Base-by-base conservation (phyloP, 495 filamentous ascomycete genomes). In the Aspergillus kassunensis region DNA sequence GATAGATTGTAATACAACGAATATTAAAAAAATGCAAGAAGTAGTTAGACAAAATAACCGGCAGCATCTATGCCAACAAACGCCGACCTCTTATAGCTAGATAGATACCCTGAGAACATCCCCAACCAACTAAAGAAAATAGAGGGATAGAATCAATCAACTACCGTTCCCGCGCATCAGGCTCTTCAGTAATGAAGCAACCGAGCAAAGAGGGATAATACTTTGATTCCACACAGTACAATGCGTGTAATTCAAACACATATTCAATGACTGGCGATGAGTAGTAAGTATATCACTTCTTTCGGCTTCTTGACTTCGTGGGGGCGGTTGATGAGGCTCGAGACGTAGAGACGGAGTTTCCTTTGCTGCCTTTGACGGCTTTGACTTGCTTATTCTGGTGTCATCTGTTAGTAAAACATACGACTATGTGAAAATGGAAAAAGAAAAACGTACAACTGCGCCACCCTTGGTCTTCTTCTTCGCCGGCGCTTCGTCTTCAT, bases 381-480 rank as follows among this genome's bases (percentile, higher is more conserved):
- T 85, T 83, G 45, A 79, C 70, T 55, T 79, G 76, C 61, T 86
- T 86, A 58, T 83, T 79, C 79, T 85, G 65, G 49, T 44, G 18
- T 44, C 44, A 9, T 16, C 21, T 40, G 53, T 48, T 44, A 63
- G 62, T 59, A 57, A 46, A 16, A 50, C 39, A 23, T 15, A n/a
- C n/a, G n/a, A n/a, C n/a, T n/a, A n/a, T n/a, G n/a, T n/a, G n/a
- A n/a, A 45, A 36, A 48, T 44, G 4, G 13, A 49, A 34, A n/a
- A 34, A 33, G 15, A 24, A 15, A 35, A 41, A 48, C 75, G 67
- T 69, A 85, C 83, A 71, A 84, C 82, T 47, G 89, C 86, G 51
- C 83, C 81, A 59, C 85, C 86, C 80, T 95, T 96, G 13, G 81
- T 79, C 79, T 93, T 95, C 82, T 97, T 98, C 81, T 91, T 91